Evolutionary conservation across 805 yeast species (phyloP), one percentile per base, ranked within the genome.

Genomic region (Sugiyamaella boreocaroliniensis): DNA sequence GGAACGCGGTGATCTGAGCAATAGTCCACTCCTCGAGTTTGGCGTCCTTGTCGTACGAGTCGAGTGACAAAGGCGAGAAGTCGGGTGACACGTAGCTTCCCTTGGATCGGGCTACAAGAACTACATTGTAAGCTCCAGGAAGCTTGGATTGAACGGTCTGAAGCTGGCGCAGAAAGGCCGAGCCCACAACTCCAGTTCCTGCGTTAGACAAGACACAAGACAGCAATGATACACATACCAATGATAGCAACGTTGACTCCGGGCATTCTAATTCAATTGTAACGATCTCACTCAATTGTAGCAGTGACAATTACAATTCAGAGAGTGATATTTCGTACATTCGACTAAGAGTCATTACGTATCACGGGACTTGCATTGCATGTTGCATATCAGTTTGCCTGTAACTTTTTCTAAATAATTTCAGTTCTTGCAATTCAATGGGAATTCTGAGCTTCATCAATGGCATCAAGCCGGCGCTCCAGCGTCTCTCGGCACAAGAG

Each of bases 121-220:
- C 82, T 44, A 93, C 85, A 61, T 89, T 85, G 75, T 83, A 88
- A 37, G 74, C 71, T 62, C 86, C 80, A n/a, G 84, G 68, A 18
- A 66, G 59, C 12, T 61, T 52, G 14, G 68, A 54, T 60, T 80
- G 78, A 58, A 87, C 70, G 54, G 74, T 72, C 50, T 78, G 75
- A 65, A 92, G 79, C 73, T 92, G 99, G 70, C 78, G 79, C 68
- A 93, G 74, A 74, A 89, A 89, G 49, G 96, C 87, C 22, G 93
- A 78, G 55, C 99, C 99, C 56, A 93, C 98, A 49, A 92, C 93
- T 64, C 99, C 99, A 51, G 97, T 83, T 51, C 89, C 89, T 73
- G 29, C 10, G 32, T 9, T 14, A 29, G 11, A 20, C 4, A 16
- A 19, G 29, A 15, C 8, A 3, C 14, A 44, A 16, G n/a, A 2